Evolutionary conservation across 225 moss, liverwort and hornwort species (phyloP), one percentile per base, ranked within the genome.

Genomic region (Physcomitrium patens): DNA sequence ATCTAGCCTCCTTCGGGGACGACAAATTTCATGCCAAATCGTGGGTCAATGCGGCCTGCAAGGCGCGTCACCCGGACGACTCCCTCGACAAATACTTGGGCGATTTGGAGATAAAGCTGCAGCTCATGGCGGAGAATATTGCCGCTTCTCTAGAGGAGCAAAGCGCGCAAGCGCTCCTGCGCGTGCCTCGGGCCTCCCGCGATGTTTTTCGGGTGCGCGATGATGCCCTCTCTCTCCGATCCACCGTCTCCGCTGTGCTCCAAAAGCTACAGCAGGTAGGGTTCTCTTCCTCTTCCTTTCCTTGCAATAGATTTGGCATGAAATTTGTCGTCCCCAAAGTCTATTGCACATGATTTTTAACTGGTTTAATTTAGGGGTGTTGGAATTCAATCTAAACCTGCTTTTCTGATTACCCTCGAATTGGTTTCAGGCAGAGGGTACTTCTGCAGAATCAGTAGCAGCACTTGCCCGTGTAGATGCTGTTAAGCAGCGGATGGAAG

Each of bases 31-130:
- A 95, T 56, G 91, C 88, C 61, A 99, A 99, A 74, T 76, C 88
- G 12, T 99, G 99, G 99, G 87, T 95, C 77, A 99, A 99, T 78
- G 87, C 84, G 7, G 99, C 91, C 13, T 93, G 99, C 88, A 89
- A 85, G 71, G 91, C 73, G 70, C 91, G 99, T 60, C 95, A 93
- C 56, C 91, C 99, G 15, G 99, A 99, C 76, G 95, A 99, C 76
- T 86, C 91, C 26, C 77, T 87, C 10, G 99, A 99, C 80, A 91
- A 93, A 55, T 99, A 92, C 75, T 68, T 99, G 69, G 94, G 93
- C 23, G 99, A 99, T 77, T 81, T 99, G 86, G 99, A 99, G 89
- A 89, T 99, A 93, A 99, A 99, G 89, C 89, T 99, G 80, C 99
- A 99, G 84, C 69, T 99, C 58, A 90, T 93, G 99, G 95, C 99